Conservation (phyloP, 768 basidiomycete species). For the Astraeus odoratus region DNA sequence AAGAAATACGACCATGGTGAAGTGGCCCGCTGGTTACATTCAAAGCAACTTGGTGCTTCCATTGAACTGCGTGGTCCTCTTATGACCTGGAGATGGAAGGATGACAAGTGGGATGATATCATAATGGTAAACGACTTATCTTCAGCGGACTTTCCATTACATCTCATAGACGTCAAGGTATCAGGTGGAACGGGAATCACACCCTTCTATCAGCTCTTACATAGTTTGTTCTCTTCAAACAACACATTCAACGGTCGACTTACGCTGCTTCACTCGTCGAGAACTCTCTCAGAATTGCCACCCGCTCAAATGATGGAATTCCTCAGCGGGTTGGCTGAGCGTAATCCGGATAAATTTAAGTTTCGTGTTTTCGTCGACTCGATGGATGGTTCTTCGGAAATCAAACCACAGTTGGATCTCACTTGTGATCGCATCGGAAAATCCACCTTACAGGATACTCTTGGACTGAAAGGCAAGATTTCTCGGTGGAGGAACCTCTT, state of each 20-base stretch:
- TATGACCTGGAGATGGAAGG: constrained; percentile 53
- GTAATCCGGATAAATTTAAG: constrained; percentile 49
- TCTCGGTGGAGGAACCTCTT: constrained; percentile 28
- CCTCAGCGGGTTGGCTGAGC: constrained; percentile 39
- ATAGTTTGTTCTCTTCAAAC: constrained; percentile 38
- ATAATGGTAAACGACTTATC: constrained; percentile 50
- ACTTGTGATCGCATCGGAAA: constrained; percentile 51
- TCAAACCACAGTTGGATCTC: constrained; percentile 20
- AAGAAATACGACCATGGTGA: constrained; percentile 75
- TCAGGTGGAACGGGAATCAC: constrained; percentile 87
- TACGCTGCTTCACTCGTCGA: constrained; percentile 69
- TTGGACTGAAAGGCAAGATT: constrained; percentile 23
- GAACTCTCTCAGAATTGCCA: constrained; percentile 55
- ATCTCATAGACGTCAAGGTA: constrained; percentile 59
- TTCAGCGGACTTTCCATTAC: neutral
- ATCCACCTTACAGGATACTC: constrained; percentile 36
- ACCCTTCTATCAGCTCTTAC: constrained; percentile 75
- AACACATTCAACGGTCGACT: constrained; percentile 42
- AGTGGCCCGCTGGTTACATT: constrained; percentile 77
- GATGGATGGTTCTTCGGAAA: constrained; percentile 11
- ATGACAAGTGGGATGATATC: constrained; percentile 69
- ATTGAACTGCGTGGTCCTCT: constrained; percentile 76
- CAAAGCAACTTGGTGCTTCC: constrained; percentile 55
- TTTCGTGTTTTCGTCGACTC: constrained; percentile 61
- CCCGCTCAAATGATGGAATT: constrained; percentile 55